Evolutionary conservation across 768 basidiomycete species (phyloP), one percentile per base, ranked within the genome.

Genomic region (Mycena capillaripes): DNA sequence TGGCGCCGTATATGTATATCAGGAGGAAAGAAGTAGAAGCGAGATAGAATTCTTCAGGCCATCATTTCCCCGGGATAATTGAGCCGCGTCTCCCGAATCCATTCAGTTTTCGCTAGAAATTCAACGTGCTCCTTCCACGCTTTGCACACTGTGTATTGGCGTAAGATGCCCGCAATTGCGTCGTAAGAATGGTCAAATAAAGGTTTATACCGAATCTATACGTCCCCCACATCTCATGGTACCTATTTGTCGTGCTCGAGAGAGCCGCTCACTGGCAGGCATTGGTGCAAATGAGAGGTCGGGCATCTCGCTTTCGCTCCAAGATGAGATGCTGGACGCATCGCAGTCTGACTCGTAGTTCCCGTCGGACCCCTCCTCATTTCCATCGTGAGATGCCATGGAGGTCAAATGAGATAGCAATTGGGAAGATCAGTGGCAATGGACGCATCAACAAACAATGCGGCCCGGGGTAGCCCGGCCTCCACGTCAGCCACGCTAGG

Each of bases 61-160:
- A 46, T 66, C 36, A 36, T 66, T 6, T 60, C 34, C 6, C 70
- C 70, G 2, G 21, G 56, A 21, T 71, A 71, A 12, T 17, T 5
- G 36, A 69, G 65, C 12, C 30, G 29, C 17, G 38, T 32, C 0
- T 46, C 27, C 6, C 46, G 42, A 14, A 69, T n/a, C 72, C 72
- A 73, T 34, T 65, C n/a, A 7, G 44, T 73, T 30, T 58, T 55
- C 0, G 72, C 72, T 12, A 73, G 56, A 34, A n/a, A 16, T 17
- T 63, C 57, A 57, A 73, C n/a, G 9, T 65, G 29, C n/a, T 57
- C 72, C 25, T 69, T 64, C 72, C 71, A 73, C 11, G 62, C 60
- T 23, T 59, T 64, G 48, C 61, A 69, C 2, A 69, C 67, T 73
- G 10, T 38, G 38, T n/a, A n/a, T n/a, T n/a, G n/a, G n/a, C n/a